Conservation (phyloP, 2,329 filamentous ascomycete species). For the Orbilia blumenaviensis region DNA sequence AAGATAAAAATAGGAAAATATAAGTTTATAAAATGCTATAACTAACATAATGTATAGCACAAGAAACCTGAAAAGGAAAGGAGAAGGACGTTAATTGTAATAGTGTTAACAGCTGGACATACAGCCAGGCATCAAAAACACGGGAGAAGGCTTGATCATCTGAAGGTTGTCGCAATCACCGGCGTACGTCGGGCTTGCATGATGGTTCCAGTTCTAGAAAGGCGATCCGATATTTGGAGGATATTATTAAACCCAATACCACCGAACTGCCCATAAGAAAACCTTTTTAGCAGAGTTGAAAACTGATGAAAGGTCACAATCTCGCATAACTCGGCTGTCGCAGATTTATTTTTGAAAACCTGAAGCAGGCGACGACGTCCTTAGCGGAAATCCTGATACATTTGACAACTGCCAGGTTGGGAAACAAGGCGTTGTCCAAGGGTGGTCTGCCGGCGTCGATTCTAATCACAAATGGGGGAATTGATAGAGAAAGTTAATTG, state of each 20-base stretch:
- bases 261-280: not conserved
- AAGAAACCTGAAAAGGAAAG: too few species aligned
- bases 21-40: not conserved
- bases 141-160: slow-evolving; percentile 15
- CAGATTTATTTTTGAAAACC: slow-evolving; percentile 21
- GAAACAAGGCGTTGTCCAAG: slow-evolving; percentile 5
- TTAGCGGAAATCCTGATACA: slow-evolving; percentile 29
- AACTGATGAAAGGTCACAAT: slow-evolving; percentile 4
- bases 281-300: not conserved
- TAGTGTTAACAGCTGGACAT: not conserved
- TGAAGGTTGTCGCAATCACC: slow-evolving; percentile 27
- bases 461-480: slow-evolving; percentile 29
- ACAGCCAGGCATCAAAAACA: slow-evolving; percentile 46
- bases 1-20: slow-evolving; percentile 37
- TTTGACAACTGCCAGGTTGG: slow-evolving; percentile 36
- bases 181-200: slow-evolving; percentile 29
- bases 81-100: not conserved
- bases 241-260: slow-evolving; percentile 13
- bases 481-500: slow-evolving; percentile 37
- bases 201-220: slow-evolving; percentile 19
- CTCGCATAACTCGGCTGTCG: slow-evolving; percentile 30
- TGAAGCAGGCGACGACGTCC: slow-evolving; percentile 13
- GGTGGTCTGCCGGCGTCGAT: slow-evolving; percentile 16
- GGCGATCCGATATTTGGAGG: slow-evolving; percentile 12
- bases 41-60: not conserved